Base-by-base conservation (phyloP, 805 yeast genomes). In the Phaffomyces opuntiae region DNA sequence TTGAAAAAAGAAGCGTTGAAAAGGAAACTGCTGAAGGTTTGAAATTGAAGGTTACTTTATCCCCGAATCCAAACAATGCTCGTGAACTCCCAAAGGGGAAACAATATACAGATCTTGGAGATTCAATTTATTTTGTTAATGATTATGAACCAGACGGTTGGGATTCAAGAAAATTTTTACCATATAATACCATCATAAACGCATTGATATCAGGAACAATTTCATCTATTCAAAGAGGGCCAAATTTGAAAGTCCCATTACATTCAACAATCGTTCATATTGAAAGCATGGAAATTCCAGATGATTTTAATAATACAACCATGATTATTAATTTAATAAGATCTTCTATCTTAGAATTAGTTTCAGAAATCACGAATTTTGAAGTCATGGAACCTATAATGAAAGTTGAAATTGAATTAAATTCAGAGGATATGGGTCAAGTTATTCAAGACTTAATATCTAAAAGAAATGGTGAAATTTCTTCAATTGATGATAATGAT, bases 391-490 rank as follows among this genome's bases (percentile, higher is more conserved):
- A 93, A 64, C 99, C 99, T 0, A 72, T 85, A 27, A 91, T 93
- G 97, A 71, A 75, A 33, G 81, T 89, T 5, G 70, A 70, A 8
- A 80, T 93, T 1, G 75, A 72, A 43, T 83, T 82, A 2, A 73
- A 74, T 44, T 83, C 88, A 29, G 83, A 77, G 46, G 86, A 83
- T 47, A 64, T 91, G 53, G 98, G 98, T 19, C 73, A 72, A 33
- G 93, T 93, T 1, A 75, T 87, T 36, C 95, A 87, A 54, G 99
- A 93, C 60, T 66, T 93, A 43, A 81, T 87, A 38, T 80, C 87
- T 29, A 74, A 82, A 13, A 74, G 98, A 49, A 80, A 82, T 39
- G 97, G 96, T 2, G 71, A 68, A 2, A 87, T 93, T 38, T 59
- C 72, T 5, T 77, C 86, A 3, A 78, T 93, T 37, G 87, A 82